These are phyloP conservation scores for Cadophora malorum DNA, from an alignment of 2,329 filamentous ascomycete species.

Conservation along the genomic window DNA sequence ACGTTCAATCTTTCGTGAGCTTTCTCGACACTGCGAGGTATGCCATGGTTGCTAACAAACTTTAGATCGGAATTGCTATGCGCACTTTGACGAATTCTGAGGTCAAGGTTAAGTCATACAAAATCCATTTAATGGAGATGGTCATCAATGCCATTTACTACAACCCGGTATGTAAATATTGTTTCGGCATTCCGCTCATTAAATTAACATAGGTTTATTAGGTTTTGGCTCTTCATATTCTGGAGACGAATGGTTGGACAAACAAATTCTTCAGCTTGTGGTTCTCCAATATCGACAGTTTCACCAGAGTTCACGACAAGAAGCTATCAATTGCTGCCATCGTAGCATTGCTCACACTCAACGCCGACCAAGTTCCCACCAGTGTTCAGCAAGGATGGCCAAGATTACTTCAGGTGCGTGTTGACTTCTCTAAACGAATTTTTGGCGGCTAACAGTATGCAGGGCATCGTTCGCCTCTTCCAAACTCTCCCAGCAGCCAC, in stretches of 20 bases:
- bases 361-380: constrained; percentile 81
- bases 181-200: neutral
- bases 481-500: constrained; percentile 86
- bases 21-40: neutral
- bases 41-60: constrained; percentile 26
- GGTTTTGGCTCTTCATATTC: constrained; percentile 77
- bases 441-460: constrained; percentile 5
- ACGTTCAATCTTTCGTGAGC: constrained; percentile 76
- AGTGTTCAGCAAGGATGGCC: constrained; percentile 97
- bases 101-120: constrained; percentile 88
- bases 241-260: constrained; percentile 93
- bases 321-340: constrained; percentile 97
- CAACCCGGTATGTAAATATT: constrained; percentile 65
- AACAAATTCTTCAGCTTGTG: constrained; percentile 99
- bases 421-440: neutral
- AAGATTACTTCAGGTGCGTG: constrained; percentile 69
- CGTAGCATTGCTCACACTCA: constrained; percentile 80
- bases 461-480: constrained; percentile 88
- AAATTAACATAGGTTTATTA: constrained; percentile 15
- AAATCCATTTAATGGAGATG: constrained; percentile 98
- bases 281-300: constrained; percentile 95
- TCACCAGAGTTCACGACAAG: constrained; percentile 96
- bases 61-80: constrained; percentile 81
- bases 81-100: constrained; percentile 75
- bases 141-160: constrained; percentile 98